Evolutionary conservation across 805 yeast genomes (phyloP).

Genomic region (Helenozyma rhizophorensis): DNA sequence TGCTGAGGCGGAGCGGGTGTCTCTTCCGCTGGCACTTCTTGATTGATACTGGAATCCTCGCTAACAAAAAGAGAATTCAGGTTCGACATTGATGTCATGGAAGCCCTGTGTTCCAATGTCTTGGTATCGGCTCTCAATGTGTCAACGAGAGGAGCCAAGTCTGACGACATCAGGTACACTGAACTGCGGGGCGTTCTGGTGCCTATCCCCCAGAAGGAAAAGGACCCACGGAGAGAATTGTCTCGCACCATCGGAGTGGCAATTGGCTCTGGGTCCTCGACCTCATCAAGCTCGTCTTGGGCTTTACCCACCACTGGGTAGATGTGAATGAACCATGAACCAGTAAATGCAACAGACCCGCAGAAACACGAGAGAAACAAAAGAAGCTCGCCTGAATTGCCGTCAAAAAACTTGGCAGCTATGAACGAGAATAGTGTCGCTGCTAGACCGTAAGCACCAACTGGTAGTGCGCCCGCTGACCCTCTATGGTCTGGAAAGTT

Average conservation of each 20-base stretch:
- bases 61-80: constrained; percentile 6
- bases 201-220: constrained; percentile 40
- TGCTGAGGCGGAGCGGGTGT: not conserved
- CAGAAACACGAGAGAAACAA: constrained; percentile 52
- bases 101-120: constrained; percentile 3
- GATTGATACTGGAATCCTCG: constrained; percentile 7
- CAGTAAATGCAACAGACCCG: constrained; percentile 41
- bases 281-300: constrained; percentile 12
- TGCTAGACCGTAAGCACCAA: constrained; percentile 65
- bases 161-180: constrained; percentile 6
- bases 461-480: constrained; percentile 64
- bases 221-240: constrained; percentile 27
- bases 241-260: no score
- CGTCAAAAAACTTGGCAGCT: constrained; percentile 49
- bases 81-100: constrained; percentile 4
- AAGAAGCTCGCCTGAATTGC: constrained; percentile 52
- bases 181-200: constrained; percentile 19
- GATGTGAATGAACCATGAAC: constrained; percentile 42
- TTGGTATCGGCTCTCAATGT: constrained; percentile 3
- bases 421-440: constrained; percentile 61
- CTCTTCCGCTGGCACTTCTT: not conserved
- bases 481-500: constrained; percentile 73
- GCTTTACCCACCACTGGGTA: constrained; percentile 21
- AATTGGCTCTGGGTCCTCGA: constrained; percentile 5
- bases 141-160: constrained; percentile 7